Base-by-base conservation (phyloP, 768 basidiomycete species). In the Exidia glandulosa region DNA sequence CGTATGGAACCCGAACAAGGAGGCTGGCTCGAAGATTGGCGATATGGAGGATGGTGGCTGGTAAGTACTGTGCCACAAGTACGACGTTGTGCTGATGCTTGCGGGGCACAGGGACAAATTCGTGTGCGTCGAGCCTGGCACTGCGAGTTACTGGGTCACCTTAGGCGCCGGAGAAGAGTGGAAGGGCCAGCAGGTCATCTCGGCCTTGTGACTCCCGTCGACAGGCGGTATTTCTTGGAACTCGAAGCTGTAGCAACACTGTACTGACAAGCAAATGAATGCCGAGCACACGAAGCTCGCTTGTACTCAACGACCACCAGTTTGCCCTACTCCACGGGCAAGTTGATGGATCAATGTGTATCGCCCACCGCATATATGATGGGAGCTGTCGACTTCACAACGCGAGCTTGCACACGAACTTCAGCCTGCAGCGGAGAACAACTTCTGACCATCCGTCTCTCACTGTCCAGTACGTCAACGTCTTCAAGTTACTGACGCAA, bases 21-120 rank as follows among this genome's bases (percentile, higher is more conserved):
- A 79, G 61, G 76, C 71, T 13, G 92, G 92, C 0, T 74, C 76
- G 27, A 86, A 82, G 66, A 87, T 98, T 9, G 83, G 71, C 13
- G 95, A 99, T 68, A 92, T 99, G 91, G 91, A 97, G 68, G 78
- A 80, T 5, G 79, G 80, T 0, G 95, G 94, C 69, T 94, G 90
- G 90, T 93, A 69, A 63, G 82, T 71, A 48, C 47, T 23, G 7
- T 27, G 47, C 9, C 14, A 48, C 14, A 14, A 57, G n/a, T 27
- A 50, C 59, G 61, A 19, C 54, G 37, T 12, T 52, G 48, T 56
- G 23, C 27, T 34, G n/a, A 37, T 14, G 6, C 9, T 6, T 1
- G 1, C 56, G 14, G 16, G 30, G 32, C 32, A 2, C 60, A 88
- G 91, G 92, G 85, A 90, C 61, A 79, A 72, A 36, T 97, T 84